These are phyloP conservation scores for Xylaria acuta DNA, from an alignment of 495 filamentous ascomycete species.

Conservation along the genomic window DNA sequence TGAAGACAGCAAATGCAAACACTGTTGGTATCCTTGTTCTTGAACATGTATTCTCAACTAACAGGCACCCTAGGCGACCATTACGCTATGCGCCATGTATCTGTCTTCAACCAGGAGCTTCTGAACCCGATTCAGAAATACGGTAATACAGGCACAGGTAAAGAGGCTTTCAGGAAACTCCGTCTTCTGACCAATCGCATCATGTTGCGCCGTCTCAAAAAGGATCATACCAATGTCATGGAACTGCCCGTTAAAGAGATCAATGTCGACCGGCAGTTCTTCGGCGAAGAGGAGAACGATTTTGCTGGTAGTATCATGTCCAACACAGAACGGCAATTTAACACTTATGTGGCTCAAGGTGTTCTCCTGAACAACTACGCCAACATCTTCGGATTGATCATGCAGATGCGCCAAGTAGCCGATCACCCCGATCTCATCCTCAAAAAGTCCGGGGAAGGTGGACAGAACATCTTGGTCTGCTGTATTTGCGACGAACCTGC, in stretches of 20 bases:
- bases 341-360: constrained; percentile 92
- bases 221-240: constrained; percentile 89
- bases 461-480: constrained; percentile 90
- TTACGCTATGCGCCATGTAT: constrained; percentile 83
- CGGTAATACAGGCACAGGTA: constrained; percentile 59
- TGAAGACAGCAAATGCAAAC: constrained; percentile 67
- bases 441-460: constrained; percentile 81
- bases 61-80: constrained; percentile 42
- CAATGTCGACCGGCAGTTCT: constrained; percentile 89
- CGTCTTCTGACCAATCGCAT: constrained; percentile 85
- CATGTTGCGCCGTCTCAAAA: constrained; percentile 93
- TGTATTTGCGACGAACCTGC: constrained; percentile 94
- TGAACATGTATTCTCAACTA: constrained; percentile 25
- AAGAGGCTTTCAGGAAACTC: constrained; percentile 76
- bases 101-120: constrained; percentile 94
- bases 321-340: constrained; percentile 82
- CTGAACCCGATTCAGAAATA: constrained; percentile 76
- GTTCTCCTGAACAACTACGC: constrained; percentile 98
- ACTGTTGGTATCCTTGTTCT: constrained; percentile 55
- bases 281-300: constrained; percentile 92
- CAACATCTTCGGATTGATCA: constrained; percentile 86
- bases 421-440: constrained; percentile 95
- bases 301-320: constrained; percentile 96
- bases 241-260: constrained; percentile 96
- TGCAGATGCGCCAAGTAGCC: constrained; percentile 96